Conservation (phyloP, 2,329 filamentous ascomycete genomes). For the Monosporascus sp. region DNA sequence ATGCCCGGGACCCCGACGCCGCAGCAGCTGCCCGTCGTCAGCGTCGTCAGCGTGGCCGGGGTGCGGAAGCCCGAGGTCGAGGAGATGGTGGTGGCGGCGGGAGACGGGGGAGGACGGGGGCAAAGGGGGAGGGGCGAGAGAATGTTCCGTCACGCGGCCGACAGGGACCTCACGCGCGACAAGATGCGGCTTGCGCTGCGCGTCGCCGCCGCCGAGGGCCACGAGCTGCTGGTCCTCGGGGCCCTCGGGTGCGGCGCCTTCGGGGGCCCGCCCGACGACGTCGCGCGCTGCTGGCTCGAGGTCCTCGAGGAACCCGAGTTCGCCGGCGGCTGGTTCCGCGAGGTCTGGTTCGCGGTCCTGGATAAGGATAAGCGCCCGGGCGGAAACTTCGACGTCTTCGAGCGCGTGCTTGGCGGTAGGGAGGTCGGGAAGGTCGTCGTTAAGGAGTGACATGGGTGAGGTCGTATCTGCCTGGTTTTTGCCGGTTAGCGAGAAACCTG, state of each 20-base stretch:
- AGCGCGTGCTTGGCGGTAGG: slow-evolving; percentile 34
- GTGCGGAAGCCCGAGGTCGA: slow-evolving; percentile 9
- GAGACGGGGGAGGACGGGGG: not conserved
- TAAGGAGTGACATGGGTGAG: not conserved
- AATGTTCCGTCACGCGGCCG: slow-evolving; percentile 36
- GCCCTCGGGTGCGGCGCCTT: slow-evolving; percentile 68
- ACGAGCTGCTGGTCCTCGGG: slow-evolving; percentile 59
- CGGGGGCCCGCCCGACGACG: slow-evolving; percentile 54
- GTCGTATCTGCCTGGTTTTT: not conserved
- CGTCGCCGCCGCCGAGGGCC: slow-evolving; percentile 51
- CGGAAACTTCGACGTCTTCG: slow-evolving; percentile 49
- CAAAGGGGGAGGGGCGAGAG: slow-evolving; percentile 10
- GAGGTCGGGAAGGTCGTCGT: not conserved
- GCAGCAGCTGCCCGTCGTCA: slow-evolving; percentile 29
- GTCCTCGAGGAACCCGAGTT: slow-evolving; percentile 60
- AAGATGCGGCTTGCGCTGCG: slow-evolving; percentile 61
- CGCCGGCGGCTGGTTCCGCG: slow-evolving; percentile 52
- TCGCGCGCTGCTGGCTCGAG: slow-evolving; percentile 59
- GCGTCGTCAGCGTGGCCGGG: slow-evolving; percentile 38
- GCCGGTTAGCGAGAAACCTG: not conserved
- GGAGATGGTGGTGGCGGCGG: not conserved
- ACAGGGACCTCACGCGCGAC: slow-evolving; percentile 51
- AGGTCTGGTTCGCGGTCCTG: slow-evolving; percentile 60
- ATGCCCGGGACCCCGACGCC: not conserved
- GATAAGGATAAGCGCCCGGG: slow-evolving; percentile 32